A percentile compares a stretch with the other conserved stretches of the same genome.
Conservation (phyloP, 2,329 filamentous ascomycete genomes). For the Dothistroma pini region DNA sequence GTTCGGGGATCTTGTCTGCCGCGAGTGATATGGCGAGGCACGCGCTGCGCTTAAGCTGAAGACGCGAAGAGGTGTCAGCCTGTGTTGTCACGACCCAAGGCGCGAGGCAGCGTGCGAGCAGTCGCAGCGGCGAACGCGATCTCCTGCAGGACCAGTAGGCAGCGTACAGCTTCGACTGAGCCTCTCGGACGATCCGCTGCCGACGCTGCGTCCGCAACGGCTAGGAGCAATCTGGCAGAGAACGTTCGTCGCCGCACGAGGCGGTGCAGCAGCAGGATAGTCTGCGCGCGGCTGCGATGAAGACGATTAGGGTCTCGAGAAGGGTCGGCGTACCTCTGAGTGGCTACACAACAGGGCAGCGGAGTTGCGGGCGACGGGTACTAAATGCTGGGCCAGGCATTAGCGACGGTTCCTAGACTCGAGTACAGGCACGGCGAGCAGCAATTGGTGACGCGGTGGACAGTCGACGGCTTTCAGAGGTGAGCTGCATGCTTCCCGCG, state of each 20-base stretch:
- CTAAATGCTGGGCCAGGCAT: slow-evolving; percentile 25
- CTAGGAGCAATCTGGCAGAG: background rate
- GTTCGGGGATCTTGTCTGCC: slow-evolving; percentile 18
- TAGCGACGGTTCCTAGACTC: slow-evolving; percentile 26
- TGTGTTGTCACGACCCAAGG: slow-evolving; percentile 24
- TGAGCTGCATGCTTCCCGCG: slow-evolving; percentile 24
- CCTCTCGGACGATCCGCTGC: slow-evolving; percentile 18
- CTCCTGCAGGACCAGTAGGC: slow-evolving; percentile 13
- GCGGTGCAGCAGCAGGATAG: slow-evolving; percentile 14
- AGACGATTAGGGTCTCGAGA: slow-evolving; percentile 14
- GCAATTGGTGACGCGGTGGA: slow-evolving; percentile 26
- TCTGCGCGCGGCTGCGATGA: slow-evolving; percentile 8
- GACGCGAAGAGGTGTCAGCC: slow-evolving; percentile 22
- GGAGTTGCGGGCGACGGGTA: slow-evolving; percentile 20
- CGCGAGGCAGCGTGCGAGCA: slow-evolving; percentile 3
- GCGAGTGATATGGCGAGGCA: slow-evolving; percentile 9
- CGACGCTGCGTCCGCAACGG: slow-evolving; percentile 6
- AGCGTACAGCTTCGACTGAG: slow-evolving; percentile 10
- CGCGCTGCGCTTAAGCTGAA: slow-evolving; percentile 16
- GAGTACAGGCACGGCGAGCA: slow-evolving; percentile 18
- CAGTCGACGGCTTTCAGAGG: slow-evolving; percentile 21
- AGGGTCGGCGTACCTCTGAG: slow-evolving; percentile 19
- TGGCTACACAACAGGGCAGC: slow-evolving; percentile 20
- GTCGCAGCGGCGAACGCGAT: slow-evolving; percentile 10
- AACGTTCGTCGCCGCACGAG: slow-evolving; percentile 10